Base-by-base conservation (phyloP, 306 rosid genomes). In the Cicer pinnatifidum region DNA sequence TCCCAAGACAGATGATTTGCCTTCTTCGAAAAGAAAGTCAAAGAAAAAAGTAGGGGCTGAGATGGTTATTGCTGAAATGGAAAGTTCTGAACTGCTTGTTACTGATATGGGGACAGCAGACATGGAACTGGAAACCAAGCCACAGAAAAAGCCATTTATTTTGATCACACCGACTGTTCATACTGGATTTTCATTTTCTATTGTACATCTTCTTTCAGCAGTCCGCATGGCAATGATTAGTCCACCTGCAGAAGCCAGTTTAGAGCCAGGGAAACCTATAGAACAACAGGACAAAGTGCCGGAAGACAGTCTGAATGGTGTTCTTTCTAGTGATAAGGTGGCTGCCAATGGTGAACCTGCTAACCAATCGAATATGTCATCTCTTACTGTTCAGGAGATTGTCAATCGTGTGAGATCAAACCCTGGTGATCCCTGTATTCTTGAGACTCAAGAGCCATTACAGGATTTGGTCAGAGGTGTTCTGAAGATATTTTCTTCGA, bases 391-490 rank as follows among this genome's bases (percentile, higher is more conserved):
- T 87, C 97, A 85, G 75, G 97, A 92, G 76, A 87, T 95, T 73
- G 97, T 92, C 23, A 79, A 89, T 72, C 97, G 90, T 44, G 93
- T 95, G 75, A 90, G 89, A 83, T 92, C 90, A 13, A 95, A 86
- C 75, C 99, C 99, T 48, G 93, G 93, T 47, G 99, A 95, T 84
- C 97, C 99, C 73, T 86, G 88, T 65, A 88, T 95, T 69, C 97
- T 95, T 65, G 99, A 95, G 89, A 95, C 96, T 0, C 97, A 95
- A 82, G 99, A 95, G 79, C 97, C 99, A 59, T 88, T 92, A 19
- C 97, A 92, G 73, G 99, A 95, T 82, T 86, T 95, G 88, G 97
- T 95, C 76, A 91, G 99, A 82, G 99, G 99, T 74, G 97, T 90
- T 82, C 82, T 95, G 71, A 95, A 90, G 89, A 86, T 92, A 80